Evolutionary conservation across 2,329 filamentous ascomycete species (phyloP), one percentile per base, ranked within the genome.

Genomic region (Aureobasidium subglaciale): DNA sequence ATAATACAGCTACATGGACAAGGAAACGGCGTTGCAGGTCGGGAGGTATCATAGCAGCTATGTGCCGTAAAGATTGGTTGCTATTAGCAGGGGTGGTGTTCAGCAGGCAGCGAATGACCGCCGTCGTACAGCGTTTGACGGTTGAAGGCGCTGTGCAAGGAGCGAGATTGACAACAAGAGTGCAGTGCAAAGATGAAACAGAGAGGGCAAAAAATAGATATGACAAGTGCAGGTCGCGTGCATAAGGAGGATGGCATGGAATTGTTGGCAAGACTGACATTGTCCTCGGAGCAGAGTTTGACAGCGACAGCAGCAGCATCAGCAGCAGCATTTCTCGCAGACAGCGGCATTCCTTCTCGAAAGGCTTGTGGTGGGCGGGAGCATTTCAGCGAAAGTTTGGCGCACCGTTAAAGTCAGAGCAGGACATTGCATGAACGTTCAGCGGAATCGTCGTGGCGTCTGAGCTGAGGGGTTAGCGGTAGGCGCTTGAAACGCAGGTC

Each of bases 21-120:
- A 5, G 18, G 46, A 50, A 50, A 50, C 46, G 46, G 46, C 32
- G 30, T 27, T 50, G 46, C 46, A 50, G 46, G 32, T 34, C 4
- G 32, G 16, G 34, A 35, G 18, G 22, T 22, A 32, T 50, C 18
- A 24, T 15, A 49, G 30, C 20, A 46, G 22, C 22, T 49, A 52
- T 41, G 48, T 52, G 48, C 48, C 48, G 48, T 35, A 25, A 52
- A 29, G 38, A 25, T 54, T 54, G 50, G 43, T 54, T 54, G 50
- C 38, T 43, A 34, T 25, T 43, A 43, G 22, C 50, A 54, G 16
- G 50, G 50, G 35, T 54, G 29, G 13, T 15, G 15, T 3, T 34
- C 7, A 20, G 16, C 27, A 38, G 29, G 2, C 15, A 29, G 20
- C 38, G 27, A 43, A 20, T 24, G 37, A 29, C 20, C 18, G 27